Evolutionary conservation across 2,329 filamentous ascomycete genomes (phyloP), one percentile per base, ranked within the genome.

Genomic region (Cercospora janseana): DNA sequence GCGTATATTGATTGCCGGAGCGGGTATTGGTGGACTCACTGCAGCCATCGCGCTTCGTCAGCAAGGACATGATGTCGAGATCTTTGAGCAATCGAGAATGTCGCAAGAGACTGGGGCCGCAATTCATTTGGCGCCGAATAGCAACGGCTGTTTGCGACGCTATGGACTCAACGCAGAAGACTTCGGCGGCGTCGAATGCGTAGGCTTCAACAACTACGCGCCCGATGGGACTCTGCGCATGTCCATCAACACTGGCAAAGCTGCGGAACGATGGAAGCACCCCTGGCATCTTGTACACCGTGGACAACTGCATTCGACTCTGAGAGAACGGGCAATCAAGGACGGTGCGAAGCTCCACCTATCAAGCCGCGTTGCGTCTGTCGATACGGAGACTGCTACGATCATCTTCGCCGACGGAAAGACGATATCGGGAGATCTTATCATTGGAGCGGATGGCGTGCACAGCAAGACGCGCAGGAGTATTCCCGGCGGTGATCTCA

Each of bases 41-140:
- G 43, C 43, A 20, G 43, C 43, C 3, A 46, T 46, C 29, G 29
- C 43, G 6, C 21, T 46, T 12, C 43, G 43, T 6, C 28, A 46
- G 10, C 43, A 46, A 27, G 43, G 43, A 4, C 23, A 46, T 31
- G 32, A 35, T 46, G 31, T 46, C 18, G 29, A 28, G 16, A 37
- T 46, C 2, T 46, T 35, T 26, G 45, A 48, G 31, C 45, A 44
- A 34, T 41, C 45, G 3, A 27, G 35, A 28, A 44, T 44, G 41
- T 26, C 27, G 34, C 49, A 71, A 44, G 81, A 83, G 64, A 68
- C 73, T 1, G 82, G 81, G 0, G 81, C 82, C 4, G 82, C 81
- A 0, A 75, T 85, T n/a, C 80, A 84, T 57, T 61, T 85, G 3
- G 75, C 79, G 0, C 80, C 82, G 1, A 86, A 86, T 57, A 70